A percentile compares a stretch with the other conserved stretches of the same genome.
These are phyloP conservation scores for Abelmoschus esculentus DNA, from an alignment of 345 rosid genomes.

Conservation along the genomic window DNA sequence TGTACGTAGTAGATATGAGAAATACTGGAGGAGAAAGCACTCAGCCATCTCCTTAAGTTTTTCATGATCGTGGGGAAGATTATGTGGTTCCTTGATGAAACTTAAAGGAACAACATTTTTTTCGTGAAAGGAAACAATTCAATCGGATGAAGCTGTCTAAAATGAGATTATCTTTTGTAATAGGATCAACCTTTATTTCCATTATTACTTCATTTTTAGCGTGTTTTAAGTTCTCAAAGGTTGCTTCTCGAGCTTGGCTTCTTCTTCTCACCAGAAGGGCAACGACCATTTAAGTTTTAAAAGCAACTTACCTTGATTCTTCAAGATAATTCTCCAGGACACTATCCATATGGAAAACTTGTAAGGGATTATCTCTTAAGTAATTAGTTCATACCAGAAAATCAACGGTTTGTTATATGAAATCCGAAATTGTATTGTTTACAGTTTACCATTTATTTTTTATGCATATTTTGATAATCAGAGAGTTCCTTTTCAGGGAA, in stretches of 20 bases:
- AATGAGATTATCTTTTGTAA: no score
- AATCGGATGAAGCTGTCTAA: no score
- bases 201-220: no score
- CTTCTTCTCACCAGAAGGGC: conserved; percentile 4
- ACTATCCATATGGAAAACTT: conserved; percentile 2
- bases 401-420: no score
- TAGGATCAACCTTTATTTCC: no score
- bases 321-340: neutral
- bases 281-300: neutral
- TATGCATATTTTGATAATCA: no score
- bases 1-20: neutral
- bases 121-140: no score
- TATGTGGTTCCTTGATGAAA: no score
- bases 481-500: neutral
- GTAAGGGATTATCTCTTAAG: neutral
- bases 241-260: neutral
- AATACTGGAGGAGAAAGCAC: neutral
- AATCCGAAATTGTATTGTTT: neutral
- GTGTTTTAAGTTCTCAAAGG: no score
- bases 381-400: no score
- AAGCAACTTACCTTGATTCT: neutral
- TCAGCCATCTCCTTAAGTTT: neutral
- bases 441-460: neutral
- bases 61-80: no score
- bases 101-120: no score